A percentile compares a stretch with the other conserved stretches of the same genome.
phyloP scores from a whole-genome alignment of 225 moss, liverwort and hornwort species.

The Pleurozium schreberi region DNA sequence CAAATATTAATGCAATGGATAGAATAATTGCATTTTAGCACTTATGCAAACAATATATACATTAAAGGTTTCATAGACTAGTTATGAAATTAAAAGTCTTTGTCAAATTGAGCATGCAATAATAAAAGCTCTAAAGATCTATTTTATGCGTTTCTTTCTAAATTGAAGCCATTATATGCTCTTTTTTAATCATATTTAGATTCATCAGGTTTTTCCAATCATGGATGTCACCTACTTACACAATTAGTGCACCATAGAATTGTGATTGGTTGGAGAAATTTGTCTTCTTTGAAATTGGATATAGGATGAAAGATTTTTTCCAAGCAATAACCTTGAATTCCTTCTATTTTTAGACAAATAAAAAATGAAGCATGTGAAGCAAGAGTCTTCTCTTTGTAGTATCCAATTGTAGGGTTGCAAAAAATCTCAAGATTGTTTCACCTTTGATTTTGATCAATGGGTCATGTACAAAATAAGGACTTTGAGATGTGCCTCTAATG shows the following conservation, averaged over 20 bases:
- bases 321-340: background rate
- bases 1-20: background rate
- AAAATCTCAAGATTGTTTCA: background rate
- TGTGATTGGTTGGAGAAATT: background rate
- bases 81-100: background rate
- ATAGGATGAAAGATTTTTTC: background rate
- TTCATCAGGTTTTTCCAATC: background rate
- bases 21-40: background rate
- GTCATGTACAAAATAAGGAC: fast-evolving
- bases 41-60: background rate
- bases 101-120: background rate
- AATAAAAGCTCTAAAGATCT: background rate
- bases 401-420: background rate
- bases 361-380: background rate
- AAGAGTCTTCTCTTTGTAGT: background rate
- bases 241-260: background rate
- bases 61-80: background rate
- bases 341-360: background rate
- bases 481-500: background rate
- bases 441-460: background rate
- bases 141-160: background rate
- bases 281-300: background rate
- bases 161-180: background rate
- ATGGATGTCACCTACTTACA: background rate
- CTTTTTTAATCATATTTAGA: no score